Evolutionary conservation across 208 protist genomes (phyloP).

Genomic region (Trichomonas tenax): DNA sequence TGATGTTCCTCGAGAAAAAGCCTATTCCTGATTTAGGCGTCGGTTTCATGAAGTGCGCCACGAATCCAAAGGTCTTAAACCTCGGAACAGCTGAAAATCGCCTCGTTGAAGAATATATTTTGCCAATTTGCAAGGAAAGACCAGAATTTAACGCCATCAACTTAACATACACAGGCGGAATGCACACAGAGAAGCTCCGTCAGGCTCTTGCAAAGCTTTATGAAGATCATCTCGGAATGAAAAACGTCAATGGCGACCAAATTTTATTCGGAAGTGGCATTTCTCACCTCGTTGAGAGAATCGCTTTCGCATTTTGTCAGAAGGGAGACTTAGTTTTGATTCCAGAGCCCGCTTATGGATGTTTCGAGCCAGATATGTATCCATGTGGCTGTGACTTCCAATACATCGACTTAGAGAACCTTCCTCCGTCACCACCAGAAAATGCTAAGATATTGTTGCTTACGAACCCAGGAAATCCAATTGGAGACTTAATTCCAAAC

Average conservation of each 20-base stretch:
- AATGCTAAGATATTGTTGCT: background rate
- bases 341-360: background rate
- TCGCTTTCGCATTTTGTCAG: background rate
- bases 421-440: background rate
- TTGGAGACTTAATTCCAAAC: background rate
- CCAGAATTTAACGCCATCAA: background rate
- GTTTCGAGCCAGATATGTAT: background rate
- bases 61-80: background rate
- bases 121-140: background rate
- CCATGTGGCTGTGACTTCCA: background rate
- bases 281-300: background rate
- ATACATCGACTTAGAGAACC: background rate
- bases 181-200: background rate
- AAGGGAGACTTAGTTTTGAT: background rate
- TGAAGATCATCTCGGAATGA: background rate
- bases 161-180: background rate
- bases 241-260: background rate
- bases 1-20: background rate
- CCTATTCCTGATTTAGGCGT: background rate
- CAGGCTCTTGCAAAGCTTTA: background rate
- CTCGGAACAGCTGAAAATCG: conserved; percentile 18
- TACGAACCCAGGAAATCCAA: conserved; percentile 13
- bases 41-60: background rate
- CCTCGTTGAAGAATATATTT: background rate
- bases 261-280: background rate